Conservation (phyloP, 73 alveolate genomes). For the Strombidium stylifer region DNA sequence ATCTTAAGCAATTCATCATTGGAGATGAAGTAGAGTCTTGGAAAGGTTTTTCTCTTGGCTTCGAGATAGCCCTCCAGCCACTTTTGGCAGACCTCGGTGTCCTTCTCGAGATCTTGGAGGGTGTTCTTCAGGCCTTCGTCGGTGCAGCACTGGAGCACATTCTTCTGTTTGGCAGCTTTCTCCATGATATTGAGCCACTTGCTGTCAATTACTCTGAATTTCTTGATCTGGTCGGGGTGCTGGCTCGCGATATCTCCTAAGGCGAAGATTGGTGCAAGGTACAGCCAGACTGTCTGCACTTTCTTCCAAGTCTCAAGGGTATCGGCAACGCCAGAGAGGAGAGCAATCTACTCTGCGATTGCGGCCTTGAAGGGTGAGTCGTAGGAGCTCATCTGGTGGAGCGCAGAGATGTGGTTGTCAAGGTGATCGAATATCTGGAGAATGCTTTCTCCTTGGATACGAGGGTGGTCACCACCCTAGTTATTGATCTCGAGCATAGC, state of each 20-base stretch:
- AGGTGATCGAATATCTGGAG: slow-evolving; percentile 98
- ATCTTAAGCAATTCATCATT: slow-evolving; percentile 98
- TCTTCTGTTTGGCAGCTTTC: slow-evolving; percentile 98
- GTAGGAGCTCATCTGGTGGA: slow-evolving; percentile 93
- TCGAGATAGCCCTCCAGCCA: slow-evolving; percentile 98
- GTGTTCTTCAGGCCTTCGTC: slow-evolving; percentile 98
- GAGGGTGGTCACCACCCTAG: slow-evolving; percentile 96
- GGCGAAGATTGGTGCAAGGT: slow-evolving; percentile 99
- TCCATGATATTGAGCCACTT: slow-evolving; percentile 99
- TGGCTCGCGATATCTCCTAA: slow-evolving; percentile 99
- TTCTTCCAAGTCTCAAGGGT: slow-evolving; percentile 99
- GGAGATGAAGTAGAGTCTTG: slow-evolving; percentile 99
- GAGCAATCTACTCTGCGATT: slow-evolving; percentile 78
- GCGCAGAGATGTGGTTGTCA: slow-evolving; percentile 97
- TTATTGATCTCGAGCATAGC: slow-evolving; percentile 96
- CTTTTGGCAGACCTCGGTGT: slow-evolving; percentile 98
- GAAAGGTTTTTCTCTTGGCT: slow-evolving; percentile 99
- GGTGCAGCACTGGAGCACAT: slow-evolving; percentile 97
- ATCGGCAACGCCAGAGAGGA: slow-evolving; percentile 93
- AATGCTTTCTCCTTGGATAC: slow-evolving; percentile 97
- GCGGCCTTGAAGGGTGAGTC: slow-evolving; percentile 96
- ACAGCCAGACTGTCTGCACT: slow-evolving; percentile 99
- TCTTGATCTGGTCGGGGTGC: slow-evolving; percentile 99
- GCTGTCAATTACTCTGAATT: slow-evolving; percentile 97
- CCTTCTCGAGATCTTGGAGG: slow-evolving; percentile 93